Conservation (phyloP, 1,284 basidiomycete genomes). For the Heterobasidion parviporum region DNA sequence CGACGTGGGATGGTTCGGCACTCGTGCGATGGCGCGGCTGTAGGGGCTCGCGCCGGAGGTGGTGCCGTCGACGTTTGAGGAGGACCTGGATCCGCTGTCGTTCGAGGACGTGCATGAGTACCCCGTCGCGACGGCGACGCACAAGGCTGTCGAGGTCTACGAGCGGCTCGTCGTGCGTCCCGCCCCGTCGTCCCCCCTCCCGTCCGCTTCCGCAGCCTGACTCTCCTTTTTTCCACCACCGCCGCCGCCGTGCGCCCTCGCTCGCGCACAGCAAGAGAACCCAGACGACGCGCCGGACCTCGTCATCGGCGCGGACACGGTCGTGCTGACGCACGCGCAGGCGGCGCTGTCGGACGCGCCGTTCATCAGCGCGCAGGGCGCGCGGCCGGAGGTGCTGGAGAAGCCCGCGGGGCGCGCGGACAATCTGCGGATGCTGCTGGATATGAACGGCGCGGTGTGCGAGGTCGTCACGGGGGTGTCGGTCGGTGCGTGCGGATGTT, state of each 20-base stretch:
- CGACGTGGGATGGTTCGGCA: no score
- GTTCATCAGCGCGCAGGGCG: slow-evolving; percentile 36
- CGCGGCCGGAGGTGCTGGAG: slow-evolving; percentile 73
- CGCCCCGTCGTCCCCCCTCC: no score
- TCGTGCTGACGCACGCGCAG: slow-evolving; percentile 76
- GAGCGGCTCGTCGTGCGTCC: slow-evolving; percentile 68
- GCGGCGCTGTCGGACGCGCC: slow-evolving; percentile 45
- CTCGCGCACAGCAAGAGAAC: slow-evolving; percentile 36
- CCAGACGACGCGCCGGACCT: slow-evolving; percentile 87
- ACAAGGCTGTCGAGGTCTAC: slow-evolving; percentile 94
- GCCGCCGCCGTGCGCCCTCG: not conserved
- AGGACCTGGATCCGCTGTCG: slow-evolving; percentile 63
- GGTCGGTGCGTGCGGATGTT: slow-evolving; percentile 45
- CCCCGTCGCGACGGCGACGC: slow-evolving; percentile 85
- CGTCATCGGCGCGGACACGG: slow-evolving; percentile 90
- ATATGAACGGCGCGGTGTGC: slow-evolving; percentile 79
- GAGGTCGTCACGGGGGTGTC: slow-evolving; percentile 90
- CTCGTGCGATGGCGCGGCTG: not conserved
- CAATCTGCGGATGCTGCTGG: slow-evolving; percentile 82
- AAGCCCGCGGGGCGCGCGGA: slow-evolving; percentile 80
- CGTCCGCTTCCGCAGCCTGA: no score
- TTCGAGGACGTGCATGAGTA: slow-evolving; percentile 86
- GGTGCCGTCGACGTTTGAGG: slow-evolving; percentile 83
- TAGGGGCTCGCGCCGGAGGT: slow-evolving; percentile 86
- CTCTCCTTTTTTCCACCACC: not conserved